phyloP scores from a whole-genome alignment of 2,329 filamentous ascomycete species.

The Apiospora arundinis region DNA sequence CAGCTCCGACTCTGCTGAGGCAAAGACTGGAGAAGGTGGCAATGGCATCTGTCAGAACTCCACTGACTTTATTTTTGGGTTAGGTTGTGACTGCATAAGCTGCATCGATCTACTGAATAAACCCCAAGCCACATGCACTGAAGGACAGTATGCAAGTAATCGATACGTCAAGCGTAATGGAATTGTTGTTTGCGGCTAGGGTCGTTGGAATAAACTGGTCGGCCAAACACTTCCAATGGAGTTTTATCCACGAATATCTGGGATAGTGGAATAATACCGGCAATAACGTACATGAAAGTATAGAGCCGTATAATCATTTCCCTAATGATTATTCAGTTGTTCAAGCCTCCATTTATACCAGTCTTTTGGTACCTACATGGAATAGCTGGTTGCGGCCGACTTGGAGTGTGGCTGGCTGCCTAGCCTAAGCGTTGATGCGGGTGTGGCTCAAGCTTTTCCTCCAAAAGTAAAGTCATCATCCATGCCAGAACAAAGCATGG shows the following conservation, averaged over 20 bases:
- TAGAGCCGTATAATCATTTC: too few species aligned
- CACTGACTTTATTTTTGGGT: conserved; percentile 9
- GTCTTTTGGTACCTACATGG: too few species aligned
- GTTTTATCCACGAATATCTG: too few species aligned
- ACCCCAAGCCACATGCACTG: background rate
- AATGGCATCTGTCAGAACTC: conserved; percentile 4
- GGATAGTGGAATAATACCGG: too few species aligned
- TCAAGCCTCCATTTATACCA: too few species aligned
- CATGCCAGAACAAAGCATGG: background rate
- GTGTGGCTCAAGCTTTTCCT: conserved; percentile 16
- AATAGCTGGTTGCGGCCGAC: too few species aligned
- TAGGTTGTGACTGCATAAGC: background rate
- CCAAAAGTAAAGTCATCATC: background rate
- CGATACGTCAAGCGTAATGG: background rate
- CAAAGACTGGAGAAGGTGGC: conserved; percentile 14
- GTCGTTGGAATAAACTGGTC: too few species aligned
- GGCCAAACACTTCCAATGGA: too few species aligned
- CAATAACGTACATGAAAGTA: too few species aligned
- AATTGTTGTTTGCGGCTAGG: too few species aligned
- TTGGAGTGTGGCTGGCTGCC: background rate
- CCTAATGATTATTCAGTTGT: too few species aligned
- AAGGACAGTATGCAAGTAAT: background rate
- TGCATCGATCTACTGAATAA: background rate
- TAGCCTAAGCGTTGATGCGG: background rate
- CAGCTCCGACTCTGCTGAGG: conserved; percentile 6